Conservation (phyloP, 2,329 filamentous ascomycete species). For the Fonsecaea nubica region DNA sequence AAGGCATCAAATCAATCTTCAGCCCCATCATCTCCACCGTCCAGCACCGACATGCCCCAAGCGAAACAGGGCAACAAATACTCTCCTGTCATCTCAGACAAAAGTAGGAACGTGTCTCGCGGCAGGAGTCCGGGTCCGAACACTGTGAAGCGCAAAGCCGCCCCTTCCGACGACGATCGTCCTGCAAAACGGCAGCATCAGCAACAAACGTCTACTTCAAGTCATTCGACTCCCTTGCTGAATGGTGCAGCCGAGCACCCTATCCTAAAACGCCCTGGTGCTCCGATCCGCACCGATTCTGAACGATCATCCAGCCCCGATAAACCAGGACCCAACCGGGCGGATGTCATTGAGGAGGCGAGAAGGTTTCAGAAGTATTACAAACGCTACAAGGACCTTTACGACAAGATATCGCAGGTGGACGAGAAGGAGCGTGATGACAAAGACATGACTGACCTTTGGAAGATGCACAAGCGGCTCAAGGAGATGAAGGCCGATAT, state of each 20-base stretch:
- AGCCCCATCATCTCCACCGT: conserved; percentile 55
- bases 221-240: conserved; percentile 41
- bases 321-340: conserved; percentile 50
- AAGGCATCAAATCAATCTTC: conserved; percentile 51
- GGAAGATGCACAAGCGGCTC: conserved; percentile 46
- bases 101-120: conserved; percentile 27
- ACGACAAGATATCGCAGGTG: conserved; percentile 53
- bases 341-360: conserved; percentile 45
- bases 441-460: conserved; percentile 58
- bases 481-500: conserved; percentile 42
- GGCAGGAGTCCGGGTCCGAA: conserved; percentile 44
- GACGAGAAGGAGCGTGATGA: conserved; percentile 54
- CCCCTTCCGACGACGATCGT: conserved; percentile 41
- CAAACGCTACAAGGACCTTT: conserved; percentile 62
- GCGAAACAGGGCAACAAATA: conserved; percentile 44
- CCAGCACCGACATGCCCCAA: conserved; percentile 35
- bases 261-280: conserved; percentile 22
- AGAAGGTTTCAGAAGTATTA: conserved; percentile 65
- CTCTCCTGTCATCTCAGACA: conserved; percentile 40
- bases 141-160: conserved; percentile 51
- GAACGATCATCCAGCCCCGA: conserved; percentile 40
- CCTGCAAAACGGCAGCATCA: conserved; percentile 43
- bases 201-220: conserved; percentile 8
- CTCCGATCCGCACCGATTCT: conserved; percentile 28
- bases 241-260: conserved; percentile 16